Conservation (phyloP, 805 yeast species). For the Lipomyces orientalis region DNA sequence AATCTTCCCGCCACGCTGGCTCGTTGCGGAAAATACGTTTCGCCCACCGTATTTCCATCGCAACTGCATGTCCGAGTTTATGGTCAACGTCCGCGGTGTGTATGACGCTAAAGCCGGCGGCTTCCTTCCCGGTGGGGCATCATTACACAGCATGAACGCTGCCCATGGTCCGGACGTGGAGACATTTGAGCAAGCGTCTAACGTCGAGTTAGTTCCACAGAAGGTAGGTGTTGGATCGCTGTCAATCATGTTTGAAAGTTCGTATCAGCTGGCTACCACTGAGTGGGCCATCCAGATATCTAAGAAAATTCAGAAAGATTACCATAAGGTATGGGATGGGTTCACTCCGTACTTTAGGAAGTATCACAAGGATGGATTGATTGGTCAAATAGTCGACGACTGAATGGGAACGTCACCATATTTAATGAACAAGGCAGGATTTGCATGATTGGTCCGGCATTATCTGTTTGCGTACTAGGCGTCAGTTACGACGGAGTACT, state of each 20-base stretch:
- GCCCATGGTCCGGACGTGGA: constrained; percentile 44
- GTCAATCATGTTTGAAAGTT: constrained; percentile 42
- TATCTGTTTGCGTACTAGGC: no score
- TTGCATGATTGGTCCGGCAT: no score
- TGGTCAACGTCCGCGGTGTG: constrained; percentile 32
- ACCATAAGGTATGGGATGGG: background rate
- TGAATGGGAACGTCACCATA: no score
- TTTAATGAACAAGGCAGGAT: no score
- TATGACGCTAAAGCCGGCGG: constrained; percentile 33
- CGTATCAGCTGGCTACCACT: constrained; percentile 39
- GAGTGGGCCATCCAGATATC: constrained; percentile 34
- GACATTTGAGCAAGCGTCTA: constrained; percentile 39
- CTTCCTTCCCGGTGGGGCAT: constrained; percentile 45
- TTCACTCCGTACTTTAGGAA: background rate
- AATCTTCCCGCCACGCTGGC: constrained; percentile 44
- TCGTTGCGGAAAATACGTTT: constrained; percentile 43
- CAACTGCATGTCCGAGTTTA: constrained; percentile 42
- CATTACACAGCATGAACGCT: constrained; percentile 25
- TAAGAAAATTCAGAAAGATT: background rate
- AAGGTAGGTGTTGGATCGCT: constrained; percentile 42
- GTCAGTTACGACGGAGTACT: no score
- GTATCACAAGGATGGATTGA: background rate
- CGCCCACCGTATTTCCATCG: constrained; percentile 43
- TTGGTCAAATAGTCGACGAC: no score
- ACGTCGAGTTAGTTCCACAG: constrained; percentile 31